Evolutionary conservation across 805 yeast species (phyloP).

Genomic region (Pichia eremophila): DNA sequence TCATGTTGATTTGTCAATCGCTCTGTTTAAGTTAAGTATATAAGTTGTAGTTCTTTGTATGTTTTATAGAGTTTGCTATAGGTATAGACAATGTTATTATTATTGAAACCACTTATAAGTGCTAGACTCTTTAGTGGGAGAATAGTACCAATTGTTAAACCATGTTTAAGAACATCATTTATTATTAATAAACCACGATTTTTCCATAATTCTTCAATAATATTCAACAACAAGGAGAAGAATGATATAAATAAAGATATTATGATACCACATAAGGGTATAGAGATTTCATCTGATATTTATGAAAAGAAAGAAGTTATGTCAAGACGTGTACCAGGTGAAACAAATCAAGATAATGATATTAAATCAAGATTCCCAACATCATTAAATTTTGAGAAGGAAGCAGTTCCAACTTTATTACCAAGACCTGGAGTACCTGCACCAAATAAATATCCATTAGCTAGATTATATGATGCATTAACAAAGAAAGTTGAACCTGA

Average conservation of each 20-base stretch:
- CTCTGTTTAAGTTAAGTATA: too few relatives aligned
- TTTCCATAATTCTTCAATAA: neutral
- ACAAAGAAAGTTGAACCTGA: slow-evolving; percentile 51
- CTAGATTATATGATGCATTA: slow-evolving; percentile 53
- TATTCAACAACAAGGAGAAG: neutral
- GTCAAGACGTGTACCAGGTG: slow-evolving; percentile 48
- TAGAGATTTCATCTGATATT: slow-evolving; percentile 14
- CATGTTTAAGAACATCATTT: neutral
- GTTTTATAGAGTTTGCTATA: too few relatives aligned
- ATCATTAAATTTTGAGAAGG: slow-evolving; percentile 53
- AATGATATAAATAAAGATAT: neutral
- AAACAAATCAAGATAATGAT: slow-evolving; percentile 34
- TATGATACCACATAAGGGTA: slow-evolving; percentile 2
- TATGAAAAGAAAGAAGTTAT: slow-evolving; percentile 24
- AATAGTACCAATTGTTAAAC: neutral
- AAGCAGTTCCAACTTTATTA: slow-evolving; percentile 52
- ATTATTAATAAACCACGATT: neutral
- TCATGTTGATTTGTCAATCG: neutral
- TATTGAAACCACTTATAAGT: neutral
- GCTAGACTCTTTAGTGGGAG: too few relatives aligned
- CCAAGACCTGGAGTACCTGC: slow-evolving; percentile 76
- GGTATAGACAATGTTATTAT: neutral
- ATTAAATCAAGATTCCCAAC: slow-evolving; percentile 53
- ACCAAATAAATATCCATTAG: slow-evolving; percentile 49
- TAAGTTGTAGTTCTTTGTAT: too few relatives aligned